Conservation (phyloP, 2,329 filamentous ascomycete species). For the Drechslerella coelobrocha region DNA sequence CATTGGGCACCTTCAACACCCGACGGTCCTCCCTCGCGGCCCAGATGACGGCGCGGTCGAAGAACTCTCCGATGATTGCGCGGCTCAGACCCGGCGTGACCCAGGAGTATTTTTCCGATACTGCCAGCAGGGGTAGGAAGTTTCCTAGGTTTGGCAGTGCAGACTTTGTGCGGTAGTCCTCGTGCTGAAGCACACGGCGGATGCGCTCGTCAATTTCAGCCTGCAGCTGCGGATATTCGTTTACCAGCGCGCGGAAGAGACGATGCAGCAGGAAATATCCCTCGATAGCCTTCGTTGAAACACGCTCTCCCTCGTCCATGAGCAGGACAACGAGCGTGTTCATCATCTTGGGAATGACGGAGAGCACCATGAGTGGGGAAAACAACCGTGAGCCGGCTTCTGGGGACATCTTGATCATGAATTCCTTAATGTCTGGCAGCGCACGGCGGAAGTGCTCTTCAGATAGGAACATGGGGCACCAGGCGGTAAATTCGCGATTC, state of each 20-base stretch:
- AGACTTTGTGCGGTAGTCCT: slow-evolving; percentile 21
- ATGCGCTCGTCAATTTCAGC: slow-evolving; percentile 34
- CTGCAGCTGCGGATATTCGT: slow-evolving; percentile 34
- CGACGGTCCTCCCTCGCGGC: slow-evolving; percentile 33
- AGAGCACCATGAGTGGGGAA: slow-evolving; percentile 31
- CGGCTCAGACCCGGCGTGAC: slow-evolving; percentile 33
- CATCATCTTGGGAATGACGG: slow-evolving; percentile 49
- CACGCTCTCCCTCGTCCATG: slow-evolving; percentile 44
- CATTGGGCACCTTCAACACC: slow-evolving; percentile 30
- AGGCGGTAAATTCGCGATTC: slow-evolving; percentile 48
- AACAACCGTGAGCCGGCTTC: slow-evolving; percentile 29
- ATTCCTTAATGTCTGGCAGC: slow-evolving; percentile 45
- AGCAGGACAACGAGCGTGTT: slow-evolving; percentile 40
- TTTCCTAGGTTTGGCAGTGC: slow-evolving; percentile 32
- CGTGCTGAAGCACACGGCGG: slow-evolving; percentile 9
- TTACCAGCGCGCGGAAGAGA: slow-evolving; percentile 29
- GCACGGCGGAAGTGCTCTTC: slow-evolving; percentile 48
- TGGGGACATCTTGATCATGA: slow-evolving; percentile 47
- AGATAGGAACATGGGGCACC: slow-evolving; percentile 48
- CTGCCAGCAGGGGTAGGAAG: slow-evolving; percentile 30
- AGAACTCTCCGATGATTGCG: slow-evolving; percentile 40
- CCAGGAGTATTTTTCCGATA: slow-evolving; percentile 36
- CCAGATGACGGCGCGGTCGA: slow-evolving; percentile 44
- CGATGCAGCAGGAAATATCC: slow-evolving; percentile 45
- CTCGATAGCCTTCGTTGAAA: slow-evolving; percentile 45